Evolutionary conservation across 805 yeast genomes (phyloP).

Genomic region (Candida coquimbonensis): DNA sequence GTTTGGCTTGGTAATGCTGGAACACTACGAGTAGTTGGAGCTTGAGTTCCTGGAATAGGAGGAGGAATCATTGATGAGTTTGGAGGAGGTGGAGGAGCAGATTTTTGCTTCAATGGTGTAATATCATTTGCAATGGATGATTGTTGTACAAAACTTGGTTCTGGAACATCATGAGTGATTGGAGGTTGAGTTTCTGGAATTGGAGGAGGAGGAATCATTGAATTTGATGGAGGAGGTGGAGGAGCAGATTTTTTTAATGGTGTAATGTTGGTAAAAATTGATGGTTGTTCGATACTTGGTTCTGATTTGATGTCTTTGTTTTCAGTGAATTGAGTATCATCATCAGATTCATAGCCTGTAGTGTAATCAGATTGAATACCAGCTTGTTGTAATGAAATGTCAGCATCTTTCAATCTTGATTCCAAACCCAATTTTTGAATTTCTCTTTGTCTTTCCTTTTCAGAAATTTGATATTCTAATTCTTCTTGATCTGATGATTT

Average conservation of each 20-base stretch:
- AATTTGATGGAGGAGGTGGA: too few species aligned
- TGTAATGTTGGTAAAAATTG: too few species aligned
- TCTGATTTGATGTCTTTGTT: background rate
- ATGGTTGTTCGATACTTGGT: background rate
- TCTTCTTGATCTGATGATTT: slow-evolving; percentile 16
- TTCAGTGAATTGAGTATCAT: slow-evolving; percentile 29
- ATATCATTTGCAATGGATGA: too few species aligned
- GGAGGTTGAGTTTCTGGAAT: background rate
- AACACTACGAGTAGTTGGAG: slow-evolving; percentile 3
- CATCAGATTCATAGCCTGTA: slow-evolving; percentile 72
- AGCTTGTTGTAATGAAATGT: slow-evolving; percentile 5
- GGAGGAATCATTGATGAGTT: slow-evolving; percentile 11
- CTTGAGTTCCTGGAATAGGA: slow-evolving; percentile 14
- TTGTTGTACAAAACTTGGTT: background rate
- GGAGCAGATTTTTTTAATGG: background rate
- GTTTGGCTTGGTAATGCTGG: slow-evolving; percentile 5
- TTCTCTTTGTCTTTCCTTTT: slow-evolving; percentile 18
- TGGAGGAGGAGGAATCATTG: background rate
- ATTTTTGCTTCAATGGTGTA: background rate
- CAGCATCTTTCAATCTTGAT: background rate
- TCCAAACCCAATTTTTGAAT: slow-evolving; percentile 5
- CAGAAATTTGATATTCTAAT: slow-evolving; percentile 10
- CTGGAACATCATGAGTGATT: too few species aligned
- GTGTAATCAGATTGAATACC: slow-evolving; percentile 26
- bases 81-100: background rate